Percentiles rank a stretch among this genome's conserved stretches.
These are phyloP conservation scores for Mycena galericulata DNA, from an alignment of 768 basidiomycete genomes.

Conservation along the genomic window DNA sequence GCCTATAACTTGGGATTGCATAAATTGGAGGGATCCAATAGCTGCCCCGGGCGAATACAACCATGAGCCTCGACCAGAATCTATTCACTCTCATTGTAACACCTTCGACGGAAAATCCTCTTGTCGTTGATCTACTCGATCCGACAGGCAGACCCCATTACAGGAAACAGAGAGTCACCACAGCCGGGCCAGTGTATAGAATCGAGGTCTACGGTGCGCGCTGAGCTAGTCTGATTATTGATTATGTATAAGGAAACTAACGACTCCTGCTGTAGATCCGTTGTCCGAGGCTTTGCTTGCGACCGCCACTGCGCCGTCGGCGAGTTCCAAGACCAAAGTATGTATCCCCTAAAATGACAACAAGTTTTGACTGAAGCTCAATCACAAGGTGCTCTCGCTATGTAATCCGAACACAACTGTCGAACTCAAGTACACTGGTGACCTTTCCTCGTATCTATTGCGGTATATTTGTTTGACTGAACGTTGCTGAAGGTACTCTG, in stretches of 20 bases:
- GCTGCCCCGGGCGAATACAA: no score
- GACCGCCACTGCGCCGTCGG: constrained; percentile 71
- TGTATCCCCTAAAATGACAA: no score
- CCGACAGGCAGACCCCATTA: constrained; percentile 74
- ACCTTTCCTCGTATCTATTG: no score
- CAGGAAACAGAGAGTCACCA: constrained; percentile 74
- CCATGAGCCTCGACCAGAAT: constrained; percentile 88
- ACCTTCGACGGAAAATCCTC: constrained; percentile 67
- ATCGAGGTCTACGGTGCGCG: constrained; percentile 73
- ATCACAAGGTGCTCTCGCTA: constrained; percentile 77
- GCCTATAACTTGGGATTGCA: constrained; percentile 4
- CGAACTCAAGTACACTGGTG: constrained; percentile 75
- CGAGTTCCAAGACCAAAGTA: constrained; percentile 80
- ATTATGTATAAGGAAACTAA: no score
- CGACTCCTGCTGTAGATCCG: no score
- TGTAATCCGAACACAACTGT: constrained; percentile 78
- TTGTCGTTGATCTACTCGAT: constrained; percentile 79
- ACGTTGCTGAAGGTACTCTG: constrained; percentile 58
- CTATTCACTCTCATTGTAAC: constrained; percentile 82
- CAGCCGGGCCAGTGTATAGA: constrained; percentile 63
- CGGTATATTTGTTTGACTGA: no score
- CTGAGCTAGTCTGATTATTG: not conserved
- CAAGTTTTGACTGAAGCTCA: no score
- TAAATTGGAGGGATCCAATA: not conserved
- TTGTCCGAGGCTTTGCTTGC: constrained; percentile 78